A percentile compares a stretch with the other conserved stretches of the same genome.
These are phyloP conservation scores for Laetiporus sulphureus DNA, from an alignment of 1,284 basidiomycete species.

Conservation along the genomic window DNA sequence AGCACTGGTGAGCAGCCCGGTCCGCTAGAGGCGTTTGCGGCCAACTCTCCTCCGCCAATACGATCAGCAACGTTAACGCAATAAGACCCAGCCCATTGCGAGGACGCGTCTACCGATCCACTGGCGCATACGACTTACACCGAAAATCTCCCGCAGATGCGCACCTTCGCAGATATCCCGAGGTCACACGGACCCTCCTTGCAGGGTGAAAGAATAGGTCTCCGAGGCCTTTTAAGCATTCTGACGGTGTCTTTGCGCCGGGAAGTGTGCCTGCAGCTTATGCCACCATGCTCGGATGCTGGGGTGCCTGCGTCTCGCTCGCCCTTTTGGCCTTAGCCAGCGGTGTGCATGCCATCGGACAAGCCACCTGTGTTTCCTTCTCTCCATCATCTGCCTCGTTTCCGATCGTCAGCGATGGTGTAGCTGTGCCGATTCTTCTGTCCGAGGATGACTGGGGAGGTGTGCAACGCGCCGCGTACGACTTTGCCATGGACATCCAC, in stretches of 20 bases:
- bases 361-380: constrained; percentile 28
- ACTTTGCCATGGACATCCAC: constrained; percentile 57
- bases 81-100: not conserved
- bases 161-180: constrained; percentile 3
- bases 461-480: constrained; percentile 54
- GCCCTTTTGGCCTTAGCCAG: constrained; percentile 11
- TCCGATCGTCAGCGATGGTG: constrained; percentile 36
- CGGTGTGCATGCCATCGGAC: constrained; percentile 26
- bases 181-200: constrained; percentile 8
- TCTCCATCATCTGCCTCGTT: constrained; percentile 26
- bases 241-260: not conserved
- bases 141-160: constrained; percentile 7
- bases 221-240: not conserved
- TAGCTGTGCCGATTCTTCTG: constrained; percentile 43
- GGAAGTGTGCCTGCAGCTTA: constrained; percentile 4
- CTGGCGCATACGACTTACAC: too few relatives aligned
- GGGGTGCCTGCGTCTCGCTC: constrained; percentile 2
- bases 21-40: constrained; percentile 1
- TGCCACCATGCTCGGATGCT: constrained; percentile 3
- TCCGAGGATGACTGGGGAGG: constrained; percentile 57
- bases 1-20: constrained; percentile 8
- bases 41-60: not conserved
- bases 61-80: not conserved
- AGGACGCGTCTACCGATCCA: not conserved
- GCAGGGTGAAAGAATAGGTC: not conserved